Base-by-base conservation (phyloP, 768 basidiomycete species). In the Lentinula edodes region DNA sequence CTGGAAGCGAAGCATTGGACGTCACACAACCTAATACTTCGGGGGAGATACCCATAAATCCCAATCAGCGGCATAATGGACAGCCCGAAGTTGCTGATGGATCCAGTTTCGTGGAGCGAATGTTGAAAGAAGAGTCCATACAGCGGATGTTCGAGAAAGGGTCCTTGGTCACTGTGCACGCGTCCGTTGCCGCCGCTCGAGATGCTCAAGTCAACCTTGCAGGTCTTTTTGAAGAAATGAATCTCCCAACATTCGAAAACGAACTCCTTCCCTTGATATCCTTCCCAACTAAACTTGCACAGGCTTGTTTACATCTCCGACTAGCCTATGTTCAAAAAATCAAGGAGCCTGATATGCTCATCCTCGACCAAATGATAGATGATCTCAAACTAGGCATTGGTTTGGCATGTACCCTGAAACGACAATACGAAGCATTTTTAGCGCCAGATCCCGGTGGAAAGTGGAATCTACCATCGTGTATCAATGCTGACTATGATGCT, bases 101-200 rank as follows among this genome's bases (percentile, higher is more conserved):
- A 20, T 87, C 88, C 18, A 92, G 91, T 39, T 99, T 98, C 72
- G 89, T 98, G 38, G 97, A 98, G 71, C 86, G 94, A 34, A 77
- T 98, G 28, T 81, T 97, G 61, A 98, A 98, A 72, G 96, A 98
- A 73, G 96, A 98, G 68, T 89, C 89, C n/a, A 88, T 98, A 68
- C 91, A 95, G 73, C 83, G 89, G 63, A 94, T 92, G 8, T 98
- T 99, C 72, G 93, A 95, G 73, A 93, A 90, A 66, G 89, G 90
- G 13, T 92, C 90, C 65, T 80, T 94, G 67, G 87, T 86, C 43
- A 93, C 91, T n/a, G 85, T 96, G 6, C 90, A 94, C 71, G 78
- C 86, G 13, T 90, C 95, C 67, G 86, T 98, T 58, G 87, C 88
- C 42, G 85, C 88, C 57, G 91, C 93, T 66, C 91, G 94, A 61